A percentile compares a stretch with the other conserved stretches of the same genome.
These are phyloP conservation scores for Ophioceras dolichostomum DNA, from an alignment of 2,329 filamentous ascomycete species.

Conservation along the genomic window DNA sequence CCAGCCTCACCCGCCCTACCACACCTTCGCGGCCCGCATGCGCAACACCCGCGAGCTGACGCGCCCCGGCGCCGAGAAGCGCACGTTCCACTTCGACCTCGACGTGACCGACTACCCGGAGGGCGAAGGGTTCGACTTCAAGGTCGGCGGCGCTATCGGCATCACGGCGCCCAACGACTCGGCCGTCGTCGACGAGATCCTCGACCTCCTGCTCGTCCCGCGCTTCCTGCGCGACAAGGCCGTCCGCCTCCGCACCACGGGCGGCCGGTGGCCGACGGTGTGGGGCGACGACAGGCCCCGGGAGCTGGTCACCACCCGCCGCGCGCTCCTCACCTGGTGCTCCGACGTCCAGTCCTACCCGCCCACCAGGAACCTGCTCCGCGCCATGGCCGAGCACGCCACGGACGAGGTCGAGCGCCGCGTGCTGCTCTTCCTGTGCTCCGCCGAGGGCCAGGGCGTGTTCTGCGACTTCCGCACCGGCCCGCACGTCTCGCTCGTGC, in stretches of 20 bases:
- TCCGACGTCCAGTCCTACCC: slow-evolving; percentile 87
- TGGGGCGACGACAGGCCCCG: slow-evolving; percentile 86
- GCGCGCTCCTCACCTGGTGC: slow-evolving; percentile 93
- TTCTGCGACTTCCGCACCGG: slow-evolving; percentile 94
- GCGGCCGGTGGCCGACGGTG: slow-evolving; percentile 89
- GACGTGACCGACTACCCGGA: slow-evolving; percentile 87
- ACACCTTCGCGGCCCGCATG: slow-evolving; percentile 83
- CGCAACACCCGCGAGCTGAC: slow-evolving; percentile 80
- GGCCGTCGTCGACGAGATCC: slow-evolving; percentile 65
- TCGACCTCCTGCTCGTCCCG: slow-evolving; percentile 72
- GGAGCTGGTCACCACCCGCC: slow-evolving; percentile 77
- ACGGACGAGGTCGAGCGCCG: slow-evolving; percentile 73
- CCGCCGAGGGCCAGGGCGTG: slow-evolving; percentile 77
- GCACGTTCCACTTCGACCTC: slow-evolving; percentile 94
- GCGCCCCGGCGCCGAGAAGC: slow-evolving; percentile 79
- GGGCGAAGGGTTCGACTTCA: slow-evolving; percentile 80
- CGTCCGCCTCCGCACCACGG: slow-evolving; percentile 63
- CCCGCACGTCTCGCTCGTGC: slow-evolving; percentile 71
- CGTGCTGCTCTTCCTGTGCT: slow-evolving; percentile 74
- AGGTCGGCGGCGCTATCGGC: slow-evolving; percentile 90
- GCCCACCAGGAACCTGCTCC: slow-evolving; percentile 77
- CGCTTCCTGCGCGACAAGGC: slow-evolving; percentile 75
- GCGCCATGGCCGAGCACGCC: slow-evolving; percentile 76
- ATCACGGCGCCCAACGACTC: slow-evolving; percentile 80
- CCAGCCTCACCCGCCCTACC: slow-evolving; percentile 85